Evolutionary conservation across 495 filamentous ascomycete genomes (phyloP), one percentile per base, ranked within the genome.

Genomic region (Penicillium soppii): DNA sequence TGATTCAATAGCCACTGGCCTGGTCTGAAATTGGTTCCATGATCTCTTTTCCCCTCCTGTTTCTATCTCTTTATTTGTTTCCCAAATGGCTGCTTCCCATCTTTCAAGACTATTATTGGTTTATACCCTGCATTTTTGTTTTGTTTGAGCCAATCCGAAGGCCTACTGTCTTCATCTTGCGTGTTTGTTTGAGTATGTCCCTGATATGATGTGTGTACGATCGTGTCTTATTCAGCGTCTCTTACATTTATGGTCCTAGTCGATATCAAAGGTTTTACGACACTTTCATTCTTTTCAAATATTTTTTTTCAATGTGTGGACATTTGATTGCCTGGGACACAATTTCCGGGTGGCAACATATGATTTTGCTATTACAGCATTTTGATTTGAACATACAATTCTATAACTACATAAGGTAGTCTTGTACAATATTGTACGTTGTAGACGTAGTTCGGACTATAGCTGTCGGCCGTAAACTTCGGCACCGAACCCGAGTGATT

Each of bases 131-230:
- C 62, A 62, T 65, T 32, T 57, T 32, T 29, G 26, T 36, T 53
- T 35, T 46, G 26, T 29, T n/a, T 27, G 45, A 48, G 22, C 45
- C 45, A 47, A 22, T 35, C 21, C 27, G 12, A 27, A 30, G 53
- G 47, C 48, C 50, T 47, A 36, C 10, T 30, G 20, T 45, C 20
- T 40, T 50, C 43, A 13, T 43, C 47, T 33, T 25, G 12, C 22
- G 41, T 45, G 30, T 43, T 50, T 65, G 55, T 62, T 54, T 48
- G 52, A 65, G 55, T 59, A 65, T 59, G 55, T 57, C 43, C 26
- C 44, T 46, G 47, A 45, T 64, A 36, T 62, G 54, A 65, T 65
- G 54, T 65, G 58, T 65, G 59, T 65, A 65, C 56, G 62, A 65
- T 65, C 62, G 49, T 59, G 46, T 46, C 54, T 57, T 46, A 37